Base-by-base conservation (phyloP, 495 filamentous ascomycete species). In the Aspergillus cristatus region DNA sequence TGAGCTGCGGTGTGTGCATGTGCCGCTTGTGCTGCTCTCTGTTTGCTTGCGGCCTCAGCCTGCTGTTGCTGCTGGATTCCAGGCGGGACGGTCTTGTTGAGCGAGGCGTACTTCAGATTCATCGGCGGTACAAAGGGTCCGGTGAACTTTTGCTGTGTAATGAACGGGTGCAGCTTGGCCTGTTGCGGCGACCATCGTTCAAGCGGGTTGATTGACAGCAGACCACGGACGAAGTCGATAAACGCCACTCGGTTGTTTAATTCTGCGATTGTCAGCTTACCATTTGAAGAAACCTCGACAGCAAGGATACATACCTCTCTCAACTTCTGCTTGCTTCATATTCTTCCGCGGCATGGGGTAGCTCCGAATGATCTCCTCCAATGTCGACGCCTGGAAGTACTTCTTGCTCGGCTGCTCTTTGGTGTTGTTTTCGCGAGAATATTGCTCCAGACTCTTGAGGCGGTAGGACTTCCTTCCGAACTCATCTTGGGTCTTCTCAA, bases 331-430 rank as follows among this genome's bases (percentile, higher is more conserved):
- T 46, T 82, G 93, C 66, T 99, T 99, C 93, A 99, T 99, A 46
- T 96, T 94, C 65, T 99, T 99, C 54, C 93, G 69, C 18, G 93
- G 93, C 89, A 99, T 94, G 25, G 91, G 79, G 56, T 99, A 99
- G 44, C 82, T 84, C 51, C 91, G 81, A 59, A 99, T 96, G 45
- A 99, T 97, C 40, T 97, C 93, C 12, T 93, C 88, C 34, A 99
- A 60, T 2, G 88, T 94, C 20, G 77, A 95, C 2, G 89, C 86
- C 48, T 83, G 79, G 66, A 99, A 99, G 59, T 99, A 99, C 62
- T 96, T 97, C 73, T 99, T 99, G 73, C 93, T 97, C 29, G 93
- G 93, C 58, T 96, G 91, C 57, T 99, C 93, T 58, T 99, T 97
- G 10, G 86, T 89, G 40, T 81, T 80, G 49, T 94, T 90, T 57